Evolutionary conservation across 2,329 filamentous ascomycete genomes (phyloP), one percentile per base, ranked within the genome.

Genomic region (Dactylonectria estremocensis): DNA sequence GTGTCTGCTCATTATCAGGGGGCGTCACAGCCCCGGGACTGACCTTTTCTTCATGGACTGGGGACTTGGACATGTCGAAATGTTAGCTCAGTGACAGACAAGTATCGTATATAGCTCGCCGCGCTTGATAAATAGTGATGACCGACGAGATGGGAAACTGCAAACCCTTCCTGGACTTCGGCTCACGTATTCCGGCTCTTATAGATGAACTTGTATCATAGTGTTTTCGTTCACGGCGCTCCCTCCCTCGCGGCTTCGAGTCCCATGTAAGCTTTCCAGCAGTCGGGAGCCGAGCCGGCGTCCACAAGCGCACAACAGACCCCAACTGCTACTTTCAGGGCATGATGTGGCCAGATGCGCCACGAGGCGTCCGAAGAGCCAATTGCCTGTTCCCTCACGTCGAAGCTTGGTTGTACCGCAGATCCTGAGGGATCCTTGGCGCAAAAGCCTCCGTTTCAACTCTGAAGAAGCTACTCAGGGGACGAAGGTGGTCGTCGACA

Each of bases 241-340:
- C 18, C 18, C 3, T 22, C 52, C 20, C 4, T 18, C 5, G 16
- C 11, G 14, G 54, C 37, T 46, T 2, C 37, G 8, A 43, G 18
- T 20, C 20, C 28, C 53, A 56, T 11, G 31, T 14, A 55, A 13
- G 35, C 53, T 43, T 20, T 35, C n/a, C 31, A 10, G 35, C 24
- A 45, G 54, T 68, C 67, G 67, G 67, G 54, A 67, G 54, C 67
- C 67, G 67, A 69, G 18, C 60, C 67, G 67, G 67, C 67, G 31
- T 60, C 60, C 61, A 60, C 22, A 11, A 16, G 18, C 28, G 20
- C 52, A 48, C 59, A 35, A 60, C 24, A 54, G 24, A 43, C 49
- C n/a, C 20, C 10, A 22, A 20, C 13, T n/a, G 4, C 18, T 7
- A 10, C 13, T 31, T 37, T 45, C 28, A 48, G 37, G 7, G 61